A percentile compares a stretch with the other conserved stretches of the same genome.
Conservation (phyloP, 805 yeast species). For the Ogataea trehaloabstinens region DNA sequence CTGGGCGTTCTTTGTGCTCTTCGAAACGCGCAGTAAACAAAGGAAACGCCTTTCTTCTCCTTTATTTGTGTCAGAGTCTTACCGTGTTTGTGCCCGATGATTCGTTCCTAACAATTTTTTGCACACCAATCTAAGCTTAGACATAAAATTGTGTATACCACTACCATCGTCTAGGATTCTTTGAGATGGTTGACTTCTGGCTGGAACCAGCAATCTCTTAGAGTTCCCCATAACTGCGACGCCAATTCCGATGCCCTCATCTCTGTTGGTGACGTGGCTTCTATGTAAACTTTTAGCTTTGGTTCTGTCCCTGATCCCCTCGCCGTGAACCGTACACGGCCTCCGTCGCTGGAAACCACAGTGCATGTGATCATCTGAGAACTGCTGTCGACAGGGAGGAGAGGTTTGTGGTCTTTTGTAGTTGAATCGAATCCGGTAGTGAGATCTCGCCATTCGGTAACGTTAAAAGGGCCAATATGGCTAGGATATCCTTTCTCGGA, state of each 20-base stretch:
- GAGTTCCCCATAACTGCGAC: constrained; percentile 59
- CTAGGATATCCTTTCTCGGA: constrained; percentile 38
- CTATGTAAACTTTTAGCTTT: constrained; percentile 86
- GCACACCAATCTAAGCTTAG: too few species aligned
- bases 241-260: constrained; percentile 52
- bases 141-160: neutral
- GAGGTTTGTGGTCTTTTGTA: constrained; percentile 56
- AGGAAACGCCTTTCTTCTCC: too few species aligned
- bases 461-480: constrained; percentile 54
- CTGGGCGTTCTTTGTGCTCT: too few species aligned
- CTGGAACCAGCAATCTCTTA: constrained; percentile 64
- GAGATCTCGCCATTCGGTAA: constrained; percentile 75
- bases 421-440: constrained; percentile 78
- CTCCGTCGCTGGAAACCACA: constrained; percentile 34
- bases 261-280: constrained; percentile 57
- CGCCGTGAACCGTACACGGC: constrained; percentile 68
- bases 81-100: neutral
- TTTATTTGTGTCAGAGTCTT: neutral
- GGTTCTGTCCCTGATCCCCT: constrained; percentile 98
- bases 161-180: constrained; percentile 35
- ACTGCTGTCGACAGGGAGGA: constrained; percentile 63
- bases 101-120: too few species aligned
- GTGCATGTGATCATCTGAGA: constrained; percentile 85
- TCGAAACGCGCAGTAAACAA: too few species aligned
- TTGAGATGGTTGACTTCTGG: constrained; percentile 46